Evolutionary conservation across 495 filamentous ascomycete species (phyloP).

Genomic region (Hypoxylon fragiforme): DNA sequence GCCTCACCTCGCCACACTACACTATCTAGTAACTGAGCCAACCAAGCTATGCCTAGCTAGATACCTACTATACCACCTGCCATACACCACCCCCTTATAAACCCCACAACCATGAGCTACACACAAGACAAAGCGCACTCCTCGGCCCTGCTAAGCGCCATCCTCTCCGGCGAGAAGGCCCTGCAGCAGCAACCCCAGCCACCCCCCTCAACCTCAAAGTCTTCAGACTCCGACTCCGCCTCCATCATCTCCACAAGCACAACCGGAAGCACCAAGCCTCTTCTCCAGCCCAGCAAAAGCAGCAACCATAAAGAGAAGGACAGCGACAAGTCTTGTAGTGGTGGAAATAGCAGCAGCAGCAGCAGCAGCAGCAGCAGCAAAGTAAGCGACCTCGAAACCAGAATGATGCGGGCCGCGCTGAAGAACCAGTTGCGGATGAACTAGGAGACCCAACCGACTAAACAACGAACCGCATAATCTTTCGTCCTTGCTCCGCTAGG

Average conservation of each 20-base stretch:
- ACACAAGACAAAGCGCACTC: constrained; percentile 29
- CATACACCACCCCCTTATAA: not conserved
- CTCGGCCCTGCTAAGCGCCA: constrained; percentile 18
- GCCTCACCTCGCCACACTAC: no score
- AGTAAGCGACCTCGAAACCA: constrained; percentile 7
- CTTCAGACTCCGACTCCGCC: constrained; percentile 32
- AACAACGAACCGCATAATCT: no score
- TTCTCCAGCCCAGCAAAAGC: constrained; percentile 26
- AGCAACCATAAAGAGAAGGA: not conserved
- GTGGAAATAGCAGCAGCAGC: not conserved
- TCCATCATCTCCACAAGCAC: constrained; percentile 39
- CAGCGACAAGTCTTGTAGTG: not conserved
- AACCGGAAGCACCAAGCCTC: constrained; percentile 34
- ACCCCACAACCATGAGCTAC: constrained; percentile 21
- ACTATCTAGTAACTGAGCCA: no score
- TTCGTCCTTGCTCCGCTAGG: no score
- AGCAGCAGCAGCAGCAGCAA: not conserved
- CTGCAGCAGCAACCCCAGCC: constrained; percentile 1
- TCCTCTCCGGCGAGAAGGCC: constrained; percentile 15
- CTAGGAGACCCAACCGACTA: no score
- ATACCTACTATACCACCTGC: no score
- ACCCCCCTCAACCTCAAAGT: not conserved
- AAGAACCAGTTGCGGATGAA: constrained; percentile 24
- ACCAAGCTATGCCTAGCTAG: no score
- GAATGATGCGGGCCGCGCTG: constrained; percentile 11